phyloP scores from a whole-genome alignment of 331 rosid species.

The Dryas integrifolia region DNA sequence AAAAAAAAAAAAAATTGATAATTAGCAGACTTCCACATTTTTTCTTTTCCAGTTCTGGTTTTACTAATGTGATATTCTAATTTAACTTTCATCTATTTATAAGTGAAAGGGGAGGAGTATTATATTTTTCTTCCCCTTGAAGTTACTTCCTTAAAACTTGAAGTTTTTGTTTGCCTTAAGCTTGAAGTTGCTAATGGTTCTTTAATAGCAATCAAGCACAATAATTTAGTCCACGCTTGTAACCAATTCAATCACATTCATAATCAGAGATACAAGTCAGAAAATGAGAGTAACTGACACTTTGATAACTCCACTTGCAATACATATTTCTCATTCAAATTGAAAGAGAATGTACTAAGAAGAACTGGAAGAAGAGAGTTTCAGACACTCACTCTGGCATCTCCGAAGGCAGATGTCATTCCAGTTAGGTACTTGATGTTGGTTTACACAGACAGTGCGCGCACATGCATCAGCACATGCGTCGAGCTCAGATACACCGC shows the following conservation, averaged over 20 bases:
- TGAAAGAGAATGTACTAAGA: conserved; percentile 28
- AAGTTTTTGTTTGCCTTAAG: not conserved
- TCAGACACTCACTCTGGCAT: conserved; percentile 94
- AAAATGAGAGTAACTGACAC: not conserved
- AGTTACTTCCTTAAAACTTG: not conserved
- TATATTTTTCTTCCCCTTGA: too few relatives aligned
- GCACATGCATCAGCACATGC: conserved; percentile 94
- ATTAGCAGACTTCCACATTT: not conserved
- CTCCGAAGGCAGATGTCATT: conserved; percentile 80
- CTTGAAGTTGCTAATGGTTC: not conserved
- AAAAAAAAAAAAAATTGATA: not conserved
- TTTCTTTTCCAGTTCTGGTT: too few relatives aligned
- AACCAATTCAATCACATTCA: not conserved
- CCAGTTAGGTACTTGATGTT: conserved; percentile 94
- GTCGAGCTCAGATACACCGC: conserved; percentile 88
- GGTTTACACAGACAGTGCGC: conserved; percentile 93
- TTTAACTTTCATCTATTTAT: not conserved
- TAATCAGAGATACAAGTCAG: not conserved
- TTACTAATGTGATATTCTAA: not conserved
- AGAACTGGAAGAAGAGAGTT: conserved; percentile 58
- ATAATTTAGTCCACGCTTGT: not conserved
- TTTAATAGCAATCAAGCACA: not conserved
- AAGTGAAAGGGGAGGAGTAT: not conserved
- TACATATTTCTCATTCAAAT: not conserved
- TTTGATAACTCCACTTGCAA: not conserved